These are phyloP conservation scores for Tetracentron sinense DNA, from an alignment of 164 flowering plant species.

Conservation along the genomic window DNA sequence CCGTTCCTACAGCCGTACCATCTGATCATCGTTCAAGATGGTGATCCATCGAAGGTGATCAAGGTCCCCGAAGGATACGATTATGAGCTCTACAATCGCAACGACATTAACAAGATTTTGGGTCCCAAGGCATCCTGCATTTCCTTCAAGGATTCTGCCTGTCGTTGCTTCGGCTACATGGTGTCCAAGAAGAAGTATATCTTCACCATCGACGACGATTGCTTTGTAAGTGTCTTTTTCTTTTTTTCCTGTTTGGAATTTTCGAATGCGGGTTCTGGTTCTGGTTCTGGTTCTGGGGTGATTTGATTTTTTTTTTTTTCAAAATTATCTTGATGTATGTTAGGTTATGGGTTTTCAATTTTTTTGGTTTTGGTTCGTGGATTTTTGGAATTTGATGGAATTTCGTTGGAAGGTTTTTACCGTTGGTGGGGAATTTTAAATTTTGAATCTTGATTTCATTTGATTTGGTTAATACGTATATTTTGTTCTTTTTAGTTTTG, in stretches of 20 bases:
- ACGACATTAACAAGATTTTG: conserved; percentile 65
- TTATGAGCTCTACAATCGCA: conserved; percentile 77
- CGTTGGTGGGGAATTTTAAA: background rate
- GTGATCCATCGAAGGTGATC: conserved; percentile 70
- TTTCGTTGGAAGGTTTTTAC: background rate
- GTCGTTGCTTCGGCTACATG: conserved; percentile 85
- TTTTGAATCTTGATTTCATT: background rate
- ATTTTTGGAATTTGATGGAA: background rate
- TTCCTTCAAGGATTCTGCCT: conserved; percentile 90
- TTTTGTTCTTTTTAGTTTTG: background rate
- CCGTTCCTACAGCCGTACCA: conserved; percentile 78
- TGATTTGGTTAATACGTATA: too few species aligned
- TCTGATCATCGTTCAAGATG: conserved; percentile 84
- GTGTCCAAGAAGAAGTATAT: conserved; percentile 90
- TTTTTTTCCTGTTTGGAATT: background rate
- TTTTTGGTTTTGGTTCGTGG: background rate
- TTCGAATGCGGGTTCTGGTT: background rate
- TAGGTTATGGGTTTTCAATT: conserved; percentile 3
- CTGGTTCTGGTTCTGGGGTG: conserved; percentile 4
- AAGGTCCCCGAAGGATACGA: conserved; percentile 77
- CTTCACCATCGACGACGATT: conserved; percentile 81
- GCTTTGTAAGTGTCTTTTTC: conserved; percentile 60
- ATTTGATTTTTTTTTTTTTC: background rate
- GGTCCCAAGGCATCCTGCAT: conserved; percentile 81
- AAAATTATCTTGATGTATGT: too few species aligned